These are phyloP conservation scores for Rubia yunnanensis DNA, from an alignment of 257 asterid species.

Conservation along the genomic window DNA sequence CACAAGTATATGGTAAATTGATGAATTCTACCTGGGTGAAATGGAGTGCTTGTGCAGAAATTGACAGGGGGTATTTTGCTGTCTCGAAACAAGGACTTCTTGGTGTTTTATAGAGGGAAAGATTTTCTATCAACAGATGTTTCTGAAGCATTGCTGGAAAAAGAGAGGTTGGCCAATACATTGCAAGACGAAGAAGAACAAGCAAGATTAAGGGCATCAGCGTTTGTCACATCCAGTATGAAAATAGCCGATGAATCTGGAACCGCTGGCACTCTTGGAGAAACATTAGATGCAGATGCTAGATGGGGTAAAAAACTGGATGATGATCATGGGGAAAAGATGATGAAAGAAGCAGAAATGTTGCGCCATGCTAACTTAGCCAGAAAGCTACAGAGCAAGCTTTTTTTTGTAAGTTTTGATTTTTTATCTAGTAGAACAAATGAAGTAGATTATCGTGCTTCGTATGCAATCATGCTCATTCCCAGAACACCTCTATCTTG, in stretches of 20 bases:
- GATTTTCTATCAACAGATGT: constrained; percentile 81
- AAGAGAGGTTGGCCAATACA: constrained; percentile 69
- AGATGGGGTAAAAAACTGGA: constrained; percentile 78
- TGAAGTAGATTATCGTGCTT: neutral
- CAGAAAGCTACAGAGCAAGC: constrained; percentile 77
- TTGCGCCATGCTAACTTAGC: constrained; percentile 67
- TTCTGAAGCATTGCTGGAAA: constrained; percentile 78
- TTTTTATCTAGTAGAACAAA: neutral
- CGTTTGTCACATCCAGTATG: constrained; percentile 27
- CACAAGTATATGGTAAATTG: neutral
- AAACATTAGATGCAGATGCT: constrained; percentile 73
- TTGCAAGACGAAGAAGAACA: constrained; percentile 92
- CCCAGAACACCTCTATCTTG: neutral
- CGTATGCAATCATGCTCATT: neutral
- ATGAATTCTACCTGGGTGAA: neutral
- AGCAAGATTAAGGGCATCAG: constrained; percentile 60
- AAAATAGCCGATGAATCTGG: constrained; percentile 33
- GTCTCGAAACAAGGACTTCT: constrained; percentile 88
- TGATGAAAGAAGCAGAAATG: constrained; percentile 75
- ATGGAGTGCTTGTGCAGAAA: constrained; percentile 44
- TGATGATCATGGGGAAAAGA: constrained; percentile 42
- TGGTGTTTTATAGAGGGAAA: constrained; percentile 89
- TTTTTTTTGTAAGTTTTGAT: constrained; percentile 51
- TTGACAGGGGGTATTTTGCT: constrained; percentile 80
- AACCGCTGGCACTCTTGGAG: constrained; percentile 77